phyloP scores from a whole-genome alignment of 2,329 filamentous ascomycete species.

The Ophiostoma quercus region DNA sequence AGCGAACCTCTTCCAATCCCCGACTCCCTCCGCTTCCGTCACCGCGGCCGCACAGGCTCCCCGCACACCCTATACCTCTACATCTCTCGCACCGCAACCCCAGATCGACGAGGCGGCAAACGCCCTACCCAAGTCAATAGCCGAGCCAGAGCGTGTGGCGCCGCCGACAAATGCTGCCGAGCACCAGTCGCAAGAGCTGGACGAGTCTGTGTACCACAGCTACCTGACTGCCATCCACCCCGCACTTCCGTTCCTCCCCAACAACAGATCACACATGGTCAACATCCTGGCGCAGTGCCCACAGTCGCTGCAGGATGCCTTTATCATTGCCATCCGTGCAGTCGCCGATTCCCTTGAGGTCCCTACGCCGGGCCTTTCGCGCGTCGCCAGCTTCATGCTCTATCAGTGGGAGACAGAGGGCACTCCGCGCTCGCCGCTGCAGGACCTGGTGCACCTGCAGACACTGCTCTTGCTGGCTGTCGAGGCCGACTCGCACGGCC shows the following conservation, averaged over 20 bases:
- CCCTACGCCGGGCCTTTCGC: conserved; percentile 30
- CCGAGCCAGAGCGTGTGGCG: conserved; percentile 31
- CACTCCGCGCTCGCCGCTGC: conserved; percentile 36
- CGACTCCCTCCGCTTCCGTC: conserved; percentile 27
- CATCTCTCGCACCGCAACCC: conserved; percentile 25
- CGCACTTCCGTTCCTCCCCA: conserved; percentile 60
- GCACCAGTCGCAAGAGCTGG: conserved; percentile 36
- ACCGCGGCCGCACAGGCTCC: neutral
- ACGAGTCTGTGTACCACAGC: conserved; percentile 47
- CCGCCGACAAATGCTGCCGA: conserved; percentile 29
- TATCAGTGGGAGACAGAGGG: conserved; percentile 48
- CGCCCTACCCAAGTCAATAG: conserved; percentile 20
- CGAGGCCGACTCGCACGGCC: conserved; percentile 56
- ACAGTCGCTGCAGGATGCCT: conserved; percentile 55
- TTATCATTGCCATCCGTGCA: conserved; percentile 57
- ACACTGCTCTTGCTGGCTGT: conserved; percentile 61
- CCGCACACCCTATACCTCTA: conserved; percentile 21
- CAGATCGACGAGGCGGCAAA: conserved; percentile 21
- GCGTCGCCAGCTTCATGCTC: conserved; percentile 44
- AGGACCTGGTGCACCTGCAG: conserved; percentile 58
- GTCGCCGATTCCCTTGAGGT: conserved; percentile 51
- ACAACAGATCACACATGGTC: conserved; percentile 51
- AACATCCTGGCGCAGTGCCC: conserved; percentile 54
- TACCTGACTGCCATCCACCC: conserved; percentile 63
- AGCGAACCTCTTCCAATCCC: conserved; percentile 33